Evolutionary conservation across 805 yeast species (phyloP).

Genomic region (Spathaspora gorwiae): DNA sequence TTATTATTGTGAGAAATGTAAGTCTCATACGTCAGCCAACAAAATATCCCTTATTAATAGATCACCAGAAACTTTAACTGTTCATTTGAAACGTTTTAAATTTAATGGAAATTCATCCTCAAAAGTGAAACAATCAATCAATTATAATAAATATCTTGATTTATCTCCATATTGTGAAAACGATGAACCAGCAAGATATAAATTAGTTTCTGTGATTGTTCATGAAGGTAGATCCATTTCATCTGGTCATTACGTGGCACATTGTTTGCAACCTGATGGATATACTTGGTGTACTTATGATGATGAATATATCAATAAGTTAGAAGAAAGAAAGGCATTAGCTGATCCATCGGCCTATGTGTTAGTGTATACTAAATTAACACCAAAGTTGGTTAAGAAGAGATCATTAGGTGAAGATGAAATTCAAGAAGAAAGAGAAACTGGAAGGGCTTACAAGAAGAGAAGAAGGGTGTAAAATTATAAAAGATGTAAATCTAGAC

Average conservation of each 20-base stretch:
- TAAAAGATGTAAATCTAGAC: background rate
- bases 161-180: constrained; percentile 48
- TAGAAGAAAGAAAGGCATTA: constrained; percentile 68
- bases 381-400: constrained; percentile 40
- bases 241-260: constrained; percentile 90
- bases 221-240: constrained; percentile 93
- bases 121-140: constrained; percentile 82
- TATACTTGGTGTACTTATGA: constrained; percentile 85
- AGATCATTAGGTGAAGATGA: constrained; percentile 4
- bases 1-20: constrained; percentile 85
- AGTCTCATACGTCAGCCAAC: constrained; percentile 67
- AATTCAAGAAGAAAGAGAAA: background rate
- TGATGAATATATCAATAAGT: constrained; percentile 79
- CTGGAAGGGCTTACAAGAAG: constrained; percentile 2
- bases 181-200: constrained; percentile 48
- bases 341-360: constrained; percentile 89
- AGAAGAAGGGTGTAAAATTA: background rate
- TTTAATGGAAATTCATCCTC: constrained; percentile 76
- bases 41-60: constrained; percentile 70
- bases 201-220: constrained; percentile 76
- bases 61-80: constrained; percentile 83
- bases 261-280: constrained; percentile 88
- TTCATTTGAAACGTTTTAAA: constrained; percentile 88
- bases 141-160: constrained; percentile 75
- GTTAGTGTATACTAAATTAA: constrained; percentile 73